Percentiles rank a stretch among this genome's conserved stretches.
phyloP scores from a whole-genome alignment of 1,284 basidiomycete genomes.

The Microbotryomycetes sp. region DNA sequence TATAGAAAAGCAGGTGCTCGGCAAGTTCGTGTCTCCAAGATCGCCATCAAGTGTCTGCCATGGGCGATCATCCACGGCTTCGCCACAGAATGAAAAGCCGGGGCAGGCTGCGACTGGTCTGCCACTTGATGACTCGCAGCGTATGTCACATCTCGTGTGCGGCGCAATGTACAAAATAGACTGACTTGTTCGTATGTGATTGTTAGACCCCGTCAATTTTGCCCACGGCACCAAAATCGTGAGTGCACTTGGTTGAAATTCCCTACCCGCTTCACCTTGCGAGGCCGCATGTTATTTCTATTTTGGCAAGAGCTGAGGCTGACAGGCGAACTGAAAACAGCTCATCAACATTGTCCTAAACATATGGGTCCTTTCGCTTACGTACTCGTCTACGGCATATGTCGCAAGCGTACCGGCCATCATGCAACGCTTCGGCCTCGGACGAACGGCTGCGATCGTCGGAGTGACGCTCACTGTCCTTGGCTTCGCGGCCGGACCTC shows the following conservation, averaged over 20 bases:
- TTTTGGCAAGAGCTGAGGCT: neutral
- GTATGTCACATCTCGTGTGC: too few species aligned
- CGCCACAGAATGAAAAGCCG: neutral
- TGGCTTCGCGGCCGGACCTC: constrained; percentile 41
- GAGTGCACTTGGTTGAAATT: too few species aligned
- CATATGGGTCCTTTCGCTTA: constrained; percentile 20
- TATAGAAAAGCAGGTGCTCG: too few species aligned
- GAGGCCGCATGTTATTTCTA: neutral
- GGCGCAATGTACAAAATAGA: too few species aligned
- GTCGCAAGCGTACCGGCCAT: constrained; percentile 6
- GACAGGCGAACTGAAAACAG: too few species aligned
- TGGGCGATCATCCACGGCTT: too few species aligned
- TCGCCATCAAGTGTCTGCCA: too few species aligned
- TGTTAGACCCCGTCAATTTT: constrained; percentile 18
- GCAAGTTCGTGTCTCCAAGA: too few species aligned
- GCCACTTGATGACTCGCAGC: constrained; percentile 5
- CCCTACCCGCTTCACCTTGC: neutral
- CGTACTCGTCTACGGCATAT: constrained; percentile 23
- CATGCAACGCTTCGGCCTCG: constrained; percentile 1
- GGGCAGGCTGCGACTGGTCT: neutral
- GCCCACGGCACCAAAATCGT: constrained; percentile 6
- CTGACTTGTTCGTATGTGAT: neutral
- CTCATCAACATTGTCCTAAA: constrained; percentile 12
- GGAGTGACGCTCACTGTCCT: constrained; percentile 16
- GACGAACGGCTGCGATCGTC: constrained; percentile 6